Evolutionary conservation across 73 alveolate species (phyloP).

Genomic region (Stentor coeruleus): DNA sequence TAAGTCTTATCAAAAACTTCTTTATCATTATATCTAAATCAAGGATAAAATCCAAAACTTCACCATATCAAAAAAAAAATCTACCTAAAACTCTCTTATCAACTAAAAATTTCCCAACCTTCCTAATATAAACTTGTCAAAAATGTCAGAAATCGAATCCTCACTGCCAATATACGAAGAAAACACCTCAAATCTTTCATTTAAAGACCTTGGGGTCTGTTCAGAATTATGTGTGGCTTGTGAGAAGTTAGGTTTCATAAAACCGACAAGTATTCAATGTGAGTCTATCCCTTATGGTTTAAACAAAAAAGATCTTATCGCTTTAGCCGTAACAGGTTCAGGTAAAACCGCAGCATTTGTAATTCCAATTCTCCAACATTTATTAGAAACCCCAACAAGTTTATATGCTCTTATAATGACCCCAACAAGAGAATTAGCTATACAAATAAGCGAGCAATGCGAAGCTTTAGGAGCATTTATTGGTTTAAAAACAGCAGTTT

Average conservation of each 20-base stretch:
- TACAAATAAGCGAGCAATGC: slow-evolving; percentile 83
- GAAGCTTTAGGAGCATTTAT: slow-evolving; percentile 90
- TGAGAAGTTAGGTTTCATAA: slow-evolving; percentile 61
- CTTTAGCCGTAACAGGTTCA: slow-evolving; percentile 96
- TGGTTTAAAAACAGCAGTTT: slow-evolving; percentile 85
- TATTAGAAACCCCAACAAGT: slow-evolving; percentile 77
- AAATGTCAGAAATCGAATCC: slow-evolving; percentile 1
- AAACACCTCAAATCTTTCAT: slow-evolving; percentile 20
- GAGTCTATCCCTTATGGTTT: slow-evolving; percentile 87
- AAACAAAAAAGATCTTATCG: slow-evolving; percentile 87
- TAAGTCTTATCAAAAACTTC: too few relatives aligned
- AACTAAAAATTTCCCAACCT: too few relatives aligned
- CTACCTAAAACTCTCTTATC: too few relatives aligned
- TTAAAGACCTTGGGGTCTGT: slow-evolving; percentile 88
- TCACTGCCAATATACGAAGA: slow-evolving; percentile 12
- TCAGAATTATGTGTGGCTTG: slow-evolving; percentile 83
- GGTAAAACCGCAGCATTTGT: slow-evolving; percentile 96
- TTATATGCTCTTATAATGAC: slow-evolving; percentile 87
- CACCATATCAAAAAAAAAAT: too few relatives aligned
- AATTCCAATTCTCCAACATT: slow-evolving; percentile 78
- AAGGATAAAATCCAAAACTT: too few relatives aligned
- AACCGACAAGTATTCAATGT: slow-evolving; percentile 87
- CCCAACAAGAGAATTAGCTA: slow-evolving; percentile 96
- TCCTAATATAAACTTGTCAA: too few relatives aligned
- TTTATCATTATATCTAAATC: too few relatives aligned